Conservation (phyloP, 768 basidiomycete genomes). For the Boletus tomentosulus region DNA sequence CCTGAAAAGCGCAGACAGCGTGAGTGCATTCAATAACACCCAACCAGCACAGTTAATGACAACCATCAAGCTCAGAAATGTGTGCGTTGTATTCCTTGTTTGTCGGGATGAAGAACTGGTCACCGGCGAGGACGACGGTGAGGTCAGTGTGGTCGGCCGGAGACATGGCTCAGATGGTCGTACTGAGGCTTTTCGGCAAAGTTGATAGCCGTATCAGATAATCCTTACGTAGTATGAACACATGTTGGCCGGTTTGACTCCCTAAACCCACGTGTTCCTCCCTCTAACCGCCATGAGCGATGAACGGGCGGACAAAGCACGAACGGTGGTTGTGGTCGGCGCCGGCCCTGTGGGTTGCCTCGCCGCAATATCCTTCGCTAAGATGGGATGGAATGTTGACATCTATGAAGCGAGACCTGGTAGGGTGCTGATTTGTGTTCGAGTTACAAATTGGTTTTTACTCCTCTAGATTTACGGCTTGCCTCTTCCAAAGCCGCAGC, state of each 20-base stretch:
- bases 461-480: constrained; percentile 62
- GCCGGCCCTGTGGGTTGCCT: constrained; percentile 96
- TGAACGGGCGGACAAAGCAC: constrained; percentile 8
- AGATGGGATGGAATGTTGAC: constrained; percentile 80
- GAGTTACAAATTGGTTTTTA: constrained; percentile 10
- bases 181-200: neutral
- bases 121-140: constrained; percentile 37
- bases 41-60: constrained; percentile 10
- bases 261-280: neutral
- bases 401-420: constrained; percentile 80
- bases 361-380: constrained; percentile 78
- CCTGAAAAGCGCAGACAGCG: constrained; percentile 20
- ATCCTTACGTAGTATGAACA: neutral
- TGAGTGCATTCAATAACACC: constrained; percentile 8
- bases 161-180: constrained; percentile 8
- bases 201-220: neutral
- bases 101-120: constrained; percentile 55
- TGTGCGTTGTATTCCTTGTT: constrained; percentile 48
- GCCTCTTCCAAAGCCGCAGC: constrained; percentile 60
- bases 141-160: constrained; percentile 14
- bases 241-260: neutral
- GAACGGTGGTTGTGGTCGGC: constrained; percentile 68
- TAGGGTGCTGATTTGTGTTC: constrained; percentile 29
- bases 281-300: constrained; percentile 12
- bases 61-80: constrained; percentile 37